Conservation (phyloP, 352 stramenopile species). For the Phytophthora agathidicida region DNA sequence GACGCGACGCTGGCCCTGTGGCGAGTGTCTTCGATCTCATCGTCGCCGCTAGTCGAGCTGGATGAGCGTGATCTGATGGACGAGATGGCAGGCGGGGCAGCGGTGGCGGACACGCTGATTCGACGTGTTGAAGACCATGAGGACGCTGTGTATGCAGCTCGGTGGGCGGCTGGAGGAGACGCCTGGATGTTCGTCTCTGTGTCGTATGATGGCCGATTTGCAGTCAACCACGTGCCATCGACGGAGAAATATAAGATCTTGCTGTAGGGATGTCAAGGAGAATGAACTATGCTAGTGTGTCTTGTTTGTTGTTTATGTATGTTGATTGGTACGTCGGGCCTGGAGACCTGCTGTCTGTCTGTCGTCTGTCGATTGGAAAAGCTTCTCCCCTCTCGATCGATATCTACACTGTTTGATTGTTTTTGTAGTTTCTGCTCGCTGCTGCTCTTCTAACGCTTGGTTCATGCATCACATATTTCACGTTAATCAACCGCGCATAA, state of each 20-base stretch:
- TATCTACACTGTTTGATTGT: conserved; percentile 39
- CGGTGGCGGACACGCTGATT: conserved; percentile 77
- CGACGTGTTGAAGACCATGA: conserved; percentile 95
- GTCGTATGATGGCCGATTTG: conserved; percentile 95
- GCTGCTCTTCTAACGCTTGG: conserved; percentile 43
- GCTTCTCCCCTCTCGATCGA: conserved; percentile 22
- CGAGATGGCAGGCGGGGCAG: conserved; percentile 54
- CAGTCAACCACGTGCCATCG: conserved; percentile 96
- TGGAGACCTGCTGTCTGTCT: conserved; percentile 34
- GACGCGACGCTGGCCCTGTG: conserved; percentile 96
- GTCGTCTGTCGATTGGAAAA: conserved; percentile 17
- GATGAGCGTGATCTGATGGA: conserved; percentile 83
- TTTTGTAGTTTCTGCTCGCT: conserved; percentile 24
- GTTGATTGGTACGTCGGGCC: conserved; percentile 33
- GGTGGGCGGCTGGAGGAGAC: conserved; percentile 92
- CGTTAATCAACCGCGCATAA: conserved; percentile 67
- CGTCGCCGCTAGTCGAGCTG: conserved; percentile 94
- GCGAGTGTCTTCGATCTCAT: conserved; percentile 97
- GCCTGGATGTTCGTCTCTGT: conserved; percentile 97
- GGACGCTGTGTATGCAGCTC: conserved; percentile 92
- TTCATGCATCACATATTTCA: conserved; percentile 36
- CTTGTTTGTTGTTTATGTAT: conserved; percentile 38
- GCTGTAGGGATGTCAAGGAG: conserved; percentile 60
- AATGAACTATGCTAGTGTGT: conserved; percentile 23
- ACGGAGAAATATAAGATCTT: conserved; percentile 99